Conservation (phyloP, 345 rosid species). For the Conringia planisiliqua region DNA sequence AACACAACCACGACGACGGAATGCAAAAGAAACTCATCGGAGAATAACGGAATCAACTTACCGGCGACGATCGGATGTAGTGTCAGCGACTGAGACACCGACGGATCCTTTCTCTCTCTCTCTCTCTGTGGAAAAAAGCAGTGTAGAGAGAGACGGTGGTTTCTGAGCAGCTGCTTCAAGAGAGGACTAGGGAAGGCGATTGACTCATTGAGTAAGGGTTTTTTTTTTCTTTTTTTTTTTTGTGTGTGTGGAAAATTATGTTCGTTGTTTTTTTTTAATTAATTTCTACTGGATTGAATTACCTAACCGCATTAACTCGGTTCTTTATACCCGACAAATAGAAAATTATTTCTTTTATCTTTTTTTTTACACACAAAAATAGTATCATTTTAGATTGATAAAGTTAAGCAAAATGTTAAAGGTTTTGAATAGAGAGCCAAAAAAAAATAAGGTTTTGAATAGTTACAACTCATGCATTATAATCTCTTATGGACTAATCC, state of each 20-base stretch:
- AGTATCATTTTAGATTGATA: too few species aligned
- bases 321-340: neutral
- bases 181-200: slow-evolving; percentile 22
- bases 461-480: too few species aligned
- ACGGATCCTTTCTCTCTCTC: slow-evolving; percentile 20
- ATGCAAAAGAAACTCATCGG: slow-evolving; percentile 2
- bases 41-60: slow-evolving; percentile 1
- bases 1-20: neutral
- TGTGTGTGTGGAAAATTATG: neutral
- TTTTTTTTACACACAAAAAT: neutral
- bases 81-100: neutral
- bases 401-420: too few species aligned
- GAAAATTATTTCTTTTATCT: too few species aligned
- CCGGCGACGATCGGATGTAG: slow-evolving; percentile 27
- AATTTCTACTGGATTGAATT: neutral
- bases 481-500: too few species aligned
- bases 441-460: too few species aligned
- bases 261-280: neutral
- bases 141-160: slow-evolving; percentile 28
- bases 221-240: neutral
- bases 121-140: neutral
- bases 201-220: slow-evolving; percentile 22
- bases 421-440: too few species aligned
- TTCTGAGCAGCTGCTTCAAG: slow-evolving; percentile 27
- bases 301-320: slow-evolving; percentile 23